These are phyloP conservation scores for Citrus glauca DNA, from an alignment of 345 rosid species.

Conservation along the genomic window DNA sequence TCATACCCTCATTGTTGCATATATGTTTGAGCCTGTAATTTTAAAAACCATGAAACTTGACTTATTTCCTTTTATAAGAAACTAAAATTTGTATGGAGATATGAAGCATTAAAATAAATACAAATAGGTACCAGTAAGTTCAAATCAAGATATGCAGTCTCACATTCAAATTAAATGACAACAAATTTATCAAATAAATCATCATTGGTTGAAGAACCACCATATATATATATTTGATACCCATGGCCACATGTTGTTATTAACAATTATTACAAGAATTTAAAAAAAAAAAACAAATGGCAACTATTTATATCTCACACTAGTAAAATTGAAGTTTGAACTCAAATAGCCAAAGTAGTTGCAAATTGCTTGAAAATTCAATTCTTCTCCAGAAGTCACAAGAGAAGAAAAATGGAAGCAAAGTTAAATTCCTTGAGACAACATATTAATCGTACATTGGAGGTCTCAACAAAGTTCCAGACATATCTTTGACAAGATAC, in stretches of 20 bases:
- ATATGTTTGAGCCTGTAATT: constrained; percentile 72
- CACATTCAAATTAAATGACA: not conserved
- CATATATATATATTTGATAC: not conserved
- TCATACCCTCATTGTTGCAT: constrained; percentile 82
- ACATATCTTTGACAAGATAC: not conserved
- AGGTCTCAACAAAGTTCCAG: not conserved
- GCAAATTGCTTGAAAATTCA: not conserved
- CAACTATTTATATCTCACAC: not conserved
- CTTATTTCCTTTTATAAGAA: not conserved
- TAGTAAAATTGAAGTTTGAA: not conserved
- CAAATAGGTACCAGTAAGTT: not conserved
- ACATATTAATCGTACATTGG: not conserved
- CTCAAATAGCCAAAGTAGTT: not conserved
- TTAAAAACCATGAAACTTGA: not conserved
- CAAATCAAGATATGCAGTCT: not conserved
- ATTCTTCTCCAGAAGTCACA: not conserved
- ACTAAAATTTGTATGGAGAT: not conserved
- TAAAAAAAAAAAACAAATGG: not conserved
- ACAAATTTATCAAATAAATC: not conserved
- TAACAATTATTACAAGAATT: not conserved
- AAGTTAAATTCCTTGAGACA: not conserved
- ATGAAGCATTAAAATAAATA: not conserved
- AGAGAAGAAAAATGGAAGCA: not conserved
- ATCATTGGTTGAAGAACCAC: not conserved
- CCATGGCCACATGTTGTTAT: not conserved